Conservation (phyloP, 1,284 basidiomycete genomes). For the Rhodotorula sp. region DNA sequence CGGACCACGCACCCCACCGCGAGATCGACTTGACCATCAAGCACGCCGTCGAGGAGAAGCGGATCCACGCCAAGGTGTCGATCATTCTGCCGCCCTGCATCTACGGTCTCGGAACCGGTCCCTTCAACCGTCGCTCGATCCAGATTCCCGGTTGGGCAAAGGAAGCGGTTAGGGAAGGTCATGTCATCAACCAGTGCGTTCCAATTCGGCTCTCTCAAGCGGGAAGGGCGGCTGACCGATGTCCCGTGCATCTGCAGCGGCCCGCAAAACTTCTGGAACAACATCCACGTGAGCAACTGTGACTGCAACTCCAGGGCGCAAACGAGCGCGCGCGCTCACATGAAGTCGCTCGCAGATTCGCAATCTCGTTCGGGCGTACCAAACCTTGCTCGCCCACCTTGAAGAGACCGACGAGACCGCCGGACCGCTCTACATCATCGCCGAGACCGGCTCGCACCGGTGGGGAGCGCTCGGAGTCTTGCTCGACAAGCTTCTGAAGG, state of each 20-base stretch:
- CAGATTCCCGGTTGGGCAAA: constrained; percentile 25
- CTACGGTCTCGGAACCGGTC: constrained; percentile 14
- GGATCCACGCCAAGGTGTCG: constrained; percentile 25
- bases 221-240: no score
- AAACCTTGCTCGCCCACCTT: constrained; percentile 17
- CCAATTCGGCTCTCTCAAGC: no score
- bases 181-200: constrained; percentile 8
- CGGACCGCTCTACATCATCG: constrained; percentile 16
- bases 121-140: constrained; percentile 26
- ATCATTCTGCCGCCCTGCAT: constrained; percentile 18
- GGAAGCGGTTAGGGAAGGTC: constrained; percentile 10
- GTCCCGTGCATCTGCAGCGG: constrained; percentile 5
- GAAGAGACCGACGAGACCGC: constrained; percentile 1
- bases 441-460: constrained; percentile 14
- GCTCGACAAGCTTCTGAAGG: constrained; percentile 1
- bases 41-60: constrained; percentile 21
- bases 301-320: no score
- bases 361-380: constrained; percentile 19
- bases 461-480: constrained; percentile 2
- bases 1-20: constrained; percentile 30
- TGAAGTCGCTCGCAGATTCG: background rate
- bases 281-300: constrained; percentile 22
- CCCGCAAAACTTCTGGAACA: constrained; percentile 18
- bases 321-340: no score
- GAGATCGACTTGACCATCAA: constrained; percentile 36